These are phyloP conservation scores for Atkinsonella texensis DNA, from an alignment of 2,329 filamentous ascomycete genomes.

Conservation along the genomic window DNA sequence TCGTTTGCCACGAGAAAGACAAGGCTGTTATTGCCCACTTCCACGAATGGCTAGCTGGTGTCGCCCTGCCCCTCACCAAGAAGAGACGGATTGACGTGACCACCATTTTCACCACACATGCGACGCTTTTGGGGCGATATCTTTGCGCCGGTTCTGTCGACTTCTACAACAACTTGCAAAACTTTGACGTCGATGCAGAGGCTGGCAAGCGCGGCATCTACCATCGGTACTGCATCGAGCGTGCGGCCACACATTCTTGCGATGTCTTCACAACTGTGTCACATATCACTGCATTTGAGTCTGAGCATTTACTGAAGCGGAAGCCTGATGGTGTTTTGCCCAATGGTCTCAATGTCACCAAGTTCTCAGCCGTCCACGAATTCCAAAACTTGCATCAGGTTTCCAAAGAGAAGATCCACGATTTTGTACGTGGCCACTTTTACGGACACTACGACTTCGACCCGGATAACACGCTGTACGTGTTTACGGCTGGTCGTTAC, in stretches of 20 bases:
- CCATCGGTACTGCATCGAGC: constrained; percentile 96
- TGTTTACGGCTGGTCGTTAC: constrained; percentile 94
- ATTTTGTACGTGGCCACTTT: constrained; percentile 96
- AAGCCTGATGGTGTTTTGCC: constrained; percentile 95
- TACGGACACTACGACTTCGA: constrained; percentile 98
- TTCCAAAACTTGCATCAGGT: constrained; percentile 97
- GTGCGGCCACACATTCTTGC: constrained; percentile 77
- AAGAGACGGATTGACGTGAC: constrained; percentile 92
- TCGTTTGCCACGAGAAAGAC: constrained; percentile 83
- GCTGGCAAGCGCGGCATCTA: constrained; percentile 97
- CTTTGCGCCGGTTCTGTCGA: constrained; percentile 95
- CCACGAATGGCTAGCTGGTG: constrained; percentile 96
- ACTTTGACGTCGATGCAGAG: constrained; percentile 92
- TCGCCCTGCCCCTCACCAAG: constrained; percentile 82
- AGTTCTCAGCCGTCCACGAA: constrained; percentile 96
- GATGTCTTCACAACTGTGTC: constrained; percentile 99
- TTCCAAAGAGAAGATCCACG: constrained; percentile 94
- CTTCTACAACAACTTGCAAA: constrained; percentile 98
- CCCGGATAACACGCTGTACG: constrained; percentile 89
- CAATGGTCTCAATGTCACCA: constrained; percentile 92
- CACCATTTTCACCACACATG: constrained; percentile 97
- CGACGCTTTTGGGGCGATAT: constrained; percentile 87
- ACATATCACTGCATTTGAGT: constrained; percentile 96
- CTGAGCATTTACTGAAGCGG: constrained; percentile 91
- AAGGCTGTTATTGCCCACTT: constrained; percentile 95